Evolutionary conservation across 1,284 basidiomycete genomes (phyloP), one percentile per base, ranked within the genome.

Genomic region (Apiotrichum veenhuisii): DNA sequence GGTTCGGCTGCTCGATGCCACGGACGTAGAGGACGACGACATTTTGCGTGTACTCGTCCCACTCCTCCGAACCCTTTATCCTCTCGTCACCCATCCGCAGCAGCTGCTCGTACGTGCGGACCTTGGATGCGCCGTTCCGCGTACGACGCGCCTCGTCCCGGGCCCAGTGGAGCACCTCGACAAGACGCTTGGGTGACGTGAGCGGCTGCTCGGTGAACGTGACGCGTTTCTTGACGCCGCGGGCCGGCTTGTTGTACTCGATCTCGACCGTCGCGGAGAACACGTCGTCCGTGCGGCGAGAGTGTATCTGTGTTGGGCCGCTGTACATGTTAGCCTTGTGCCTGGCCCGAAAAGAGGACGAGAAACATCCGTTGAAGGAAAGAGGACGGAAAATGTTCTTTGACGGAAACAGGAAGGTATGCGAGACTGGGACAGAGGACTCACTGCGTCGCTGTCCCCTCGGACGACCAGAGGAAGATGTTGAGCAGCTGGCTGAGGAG

Each of bases 281-380:
- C 4, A 38, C 2, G 7, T 22, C 30, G 8, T 27, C 47, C 0
- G 53, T 12, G 5, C 38, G 23, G 15, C 60, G 58, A 1, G 62
- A 64, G 47, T 62, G 52, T 30, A 69, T 66, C n/a, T 54, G 58
- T 0, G 61, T 65, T 1, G 64, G 64, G 11, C 62, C 63, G 20
- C 68, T 69, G 52, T 20, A 25, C n/a, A 5, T 7, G 40, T 58
- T 37, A 61, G 57, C 20, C n/a, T n/a, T n/a, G n/a, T n/a, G n/a
- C n/a, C n/a, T n/a, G n/a, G n/a, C n/a, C n/a, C n/a, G n/a, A n/a
- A n/a, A n/a, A n/a, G n/a, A n/a, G n/a, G n/a, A n/a, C n/a, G n/a
- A n/a, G n/a, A n/a, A n/a, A n/a, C n/a, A n/a, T n/a, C n/a, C n/a
- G n/a, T n/a, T n/a, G n/a, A n/a, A n/a, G n/a, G n/a, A n/a, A n/a